Evolutionary conservation across 1,139 yeast species (phyloP).

Genomic region (Dujonia santamariae): DNA sequence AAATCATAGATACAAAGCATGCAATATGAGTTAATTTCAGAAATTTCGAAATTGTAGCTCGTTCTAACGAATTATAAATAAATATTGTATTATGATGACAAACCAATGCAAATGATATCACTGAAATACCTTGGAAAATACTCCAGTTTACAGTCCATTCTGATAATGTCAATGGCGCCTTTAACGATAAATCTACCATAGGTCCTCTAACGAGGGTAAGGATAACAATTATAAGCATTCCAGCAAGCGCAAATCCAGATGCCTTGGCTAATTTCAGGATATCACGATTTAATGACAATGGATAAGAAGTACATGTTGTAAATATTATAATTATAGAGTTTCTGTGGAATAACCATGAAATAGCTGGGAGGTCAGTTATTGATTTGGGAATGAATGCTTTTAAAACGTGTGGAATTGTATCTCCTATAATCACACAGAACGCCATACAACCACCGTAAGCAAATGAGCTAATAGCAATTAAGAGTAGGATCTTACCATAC

Average conservation of each 20-base stretch:
- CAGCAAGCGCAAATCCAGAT: slow-evolving; percentile 78
- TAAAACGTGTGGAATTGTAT: slow-evolving; percentile 88
- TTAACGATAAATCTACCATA: slow-evolving; percentile 42
- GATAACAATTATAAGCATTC: slow-evolving; percentile 76
- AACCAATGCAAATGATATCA: slow-evolving; percentile 88
- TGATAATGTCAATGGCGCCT: slow-evolving; percentile 42
- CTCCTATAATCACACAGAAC: slow-evolving; percentile 91
- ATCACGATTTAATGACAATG: slow-evolving; percentile 75
- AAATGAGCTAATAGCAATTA: slow-evolving; percentile 78
- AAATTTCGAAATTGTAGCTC: slow-evolving; percentile 74
- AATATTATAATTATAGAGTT: slow-evolving; percentile 66
- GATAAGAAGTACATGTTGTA: slow-evolving; percentile 74
- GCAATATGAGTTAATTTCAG: slow-evolving; percentile 78
- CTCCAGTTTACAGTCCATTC: slow-evolving; percentile 60
- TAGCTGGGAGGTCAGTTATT: slow-evolving; percentile 36
- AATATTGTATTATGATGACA: slow-evolving; percentile 93
- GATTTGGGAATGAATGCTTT: slow-evolving; percentile 60
- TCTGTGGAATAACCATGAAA: slow-evolving; percentile 57
- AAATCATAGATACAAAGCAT: slow-evolving; percentile 75
- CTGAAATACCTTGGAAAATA: slow-evolving; percentile 85
- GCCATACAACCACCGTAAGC: slow-evolving; percentile 96
- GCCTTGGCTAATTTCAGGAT: slow-evolving; percentile 88
- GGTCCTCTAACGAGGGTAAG: slow-evolving; percentile 79
- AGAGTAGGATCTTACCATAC: slow-evolving; percentile 62
- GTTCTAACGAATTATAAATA: slow-evolving; percentile 77